Conservation (phyloP, 2,329 filamentous ascomycete species). For the Mycosphaerella sp. region DNA sequence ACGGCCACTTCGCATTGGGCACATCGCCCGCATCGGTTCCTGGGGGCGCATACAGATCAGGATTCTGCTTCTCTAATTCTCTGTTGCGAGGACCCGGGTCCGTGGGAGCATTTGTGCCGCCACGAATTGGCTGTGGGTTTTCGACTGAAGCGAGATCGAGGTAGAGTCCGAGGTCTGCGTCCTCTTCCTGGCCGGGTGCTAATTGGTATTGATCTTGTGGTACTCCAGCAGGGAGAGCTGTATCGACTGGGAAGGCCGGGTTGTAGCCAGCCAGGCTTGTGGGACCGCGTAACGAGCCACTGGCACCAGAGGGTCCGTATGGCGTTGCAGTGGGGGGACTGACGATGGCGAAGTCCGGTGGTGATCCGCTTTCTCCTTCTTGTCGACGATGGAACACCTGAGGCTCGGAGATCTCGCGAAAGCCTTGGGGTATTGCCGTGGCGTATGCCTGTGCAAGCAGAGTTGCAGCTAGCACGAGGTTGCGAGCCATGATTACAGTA, state of each 20-base stretch:
- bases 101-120: constrained; percentile 35
- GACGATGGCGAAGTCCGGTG: constrained; percentile 19
- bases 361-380: constrained; percentile 7
- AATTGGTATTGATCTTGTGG: constrained; percentile 35
- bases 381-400: constrained; percentile 9
- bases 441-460: constrained; percentile 3
- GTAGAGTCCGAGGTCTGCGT: constrained; percentile 37
- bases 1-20: constrained; percentile 39
- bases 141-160: constrained; percentile 36
- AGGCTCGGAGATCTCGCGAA: constrained; percentile 2
- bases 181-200: constrained; percentile 35
- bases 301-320: constrained; percentile 31
- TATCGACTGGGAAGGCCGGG: constrained; percentile 31
- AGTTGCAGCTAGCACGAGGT: not conserved
- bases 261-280: constrained; percentile 33
- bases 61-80: constrained; percentile 37
- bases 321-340: constrained; percentile 10
- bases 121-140: constrained; percentile 39
- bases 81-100: constrained; percentile 36
- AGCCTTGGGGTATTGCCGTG: not conserved
- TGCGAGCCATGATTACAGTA: not conserved
- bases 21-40: constrained; percentile 38
- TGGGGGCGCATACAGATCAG: constrained; percentile 37
- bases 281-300: constrained; percentile 35
- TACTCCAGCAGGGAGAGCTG: constrained; percentile 30